These are phyloP conservation scores for Silene uniflora DNA, from an alignment of 148 eudicot genomes.

Conservation along the genomic window DNA sequence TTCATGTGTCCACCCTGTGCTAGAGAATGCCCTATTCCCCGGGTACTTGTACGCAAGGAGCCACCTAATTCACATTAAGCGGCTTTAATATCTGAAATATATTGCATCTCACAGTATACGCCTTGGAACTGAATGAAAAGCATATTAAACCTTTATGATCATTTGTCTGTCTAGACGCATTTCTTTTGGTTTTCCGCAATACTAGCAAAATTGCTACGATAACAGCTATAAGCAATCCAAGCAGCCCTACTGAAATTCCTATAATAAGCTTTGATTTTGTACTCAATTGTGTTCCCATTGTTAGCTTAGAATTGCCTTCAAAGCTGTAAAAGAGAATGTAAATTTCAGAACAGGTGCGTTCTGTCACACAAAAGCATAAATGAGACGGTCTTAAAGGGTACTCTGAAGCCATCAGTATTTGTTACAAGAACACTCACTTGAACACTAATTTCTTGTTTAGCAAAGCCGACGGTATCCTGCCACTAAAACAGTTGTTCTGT, in stretches of 20 bases:
- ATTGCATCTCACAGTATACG: conserved; percentile 7
- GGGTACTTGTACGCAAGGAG: conserved; percentile 38
- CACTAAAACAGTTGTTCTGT: conserved; percentile 81
- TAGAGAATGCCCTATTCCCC: conserved; percentile 38
- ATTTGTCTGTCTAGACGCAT: conserved; percentile 33
- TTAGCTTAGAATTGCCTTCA: conserved; percentile 72
- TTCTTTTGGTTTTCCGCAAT: conserved; percentile 35
- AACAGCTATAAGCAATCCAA: conserved; percentile 43
- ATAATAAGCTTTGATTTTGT: conserved; percentile 39
- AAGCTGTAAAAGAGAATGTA: conserved; percentile 44
- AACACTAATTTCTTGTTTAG: conserved; percentile 51
- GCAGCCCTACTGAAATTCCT: conserved; percentile 47
- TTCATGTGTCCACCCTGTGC: conserved; percentile 53
- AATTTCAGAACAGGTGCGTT: conserved; percentile 8
- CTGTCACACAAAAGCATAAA: neutral
- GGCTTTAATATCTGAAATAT: conserved; percentile 10
- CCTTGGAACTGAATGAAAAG: neutral
- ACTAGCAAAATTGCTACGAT: conserved; percentile 46
- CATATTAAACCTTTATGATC: conserved; percentile 41
- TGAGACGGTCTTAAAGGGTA: neutral
- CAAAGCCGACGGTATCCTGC: conserved; percentile 67
- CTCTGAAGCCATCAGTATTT: neutral
- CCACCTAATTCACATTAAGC: conserved; percentile 37
- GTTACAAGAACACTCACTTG: conserved; percentile 47
- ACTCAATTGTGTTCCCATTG: conserved; percentile 31